Conservation (phyloP, 108 stramenopile genomes). For the Stephanodiscus minutulus region DNA sequence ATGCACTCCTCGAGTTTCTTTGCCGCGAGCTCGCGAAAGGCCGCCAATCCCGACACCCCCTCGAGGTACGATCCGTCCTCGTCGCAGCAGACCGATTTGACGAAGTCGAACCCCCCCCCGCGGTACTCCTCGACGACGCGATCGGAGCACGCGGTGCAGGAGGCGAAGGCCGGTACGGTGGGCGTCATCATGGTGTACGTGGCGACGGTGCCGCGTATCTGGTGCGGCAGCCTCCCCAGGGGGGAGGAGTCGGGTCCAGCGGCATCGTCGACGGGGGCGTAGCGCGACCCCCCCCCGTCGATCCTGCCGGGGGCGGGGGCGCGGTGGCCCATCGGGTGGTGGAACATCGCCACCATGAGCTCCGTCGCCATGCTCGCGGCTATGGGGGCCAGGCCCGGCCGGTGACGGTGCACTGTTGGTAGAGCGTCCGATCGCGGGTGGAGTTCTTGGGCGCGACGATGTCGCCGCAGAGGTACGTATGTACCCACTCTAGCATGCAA, state of each 20-base stretch:
- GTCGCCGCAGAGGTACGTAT: constrained; percentile 99
- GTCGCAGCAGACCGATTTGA: constrained; percentile 80
- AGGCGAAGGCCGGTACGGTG: constrained; percentile 84
- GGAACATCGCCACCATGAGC: constrained; percentile 90
- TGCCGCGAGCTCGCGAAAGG: constrained; percentile 56
- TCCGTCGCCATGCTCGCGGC: constrained; percentile 96
- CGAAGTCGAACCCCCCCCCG: constrained; percentile 74
- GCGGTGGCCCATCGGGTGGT: constrained; percentile 74
- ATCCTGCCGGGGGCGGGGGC: constrained; percentile 55
- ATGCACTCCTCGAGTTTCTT: constrained; percentile 48
- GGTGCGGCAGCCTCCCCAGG: constrained; percentile 87
- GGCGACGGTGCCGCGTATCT: constrained; percentile 92
- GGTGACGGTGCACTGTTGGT: constrained; percentile 99
- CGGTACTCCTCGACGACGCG: constrained; percentile 80
- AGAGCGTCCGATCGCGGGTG: constrained; percentile 93
- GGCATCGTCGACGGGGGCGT: constrained; percentile 58
- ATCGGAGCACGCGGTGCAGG: constrained; percentile 92
- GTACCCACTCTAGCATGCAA: no score
- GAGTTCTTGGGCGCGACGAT: constrained; percentile 97
- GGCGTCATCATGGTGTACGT: constrained; percentile 92
- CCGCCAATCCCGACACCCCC: constrained; percentile 69
- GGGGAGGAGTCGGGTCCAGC: constrained; percentile 44
- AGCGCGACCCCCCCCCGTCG: constrained; percentile 14
- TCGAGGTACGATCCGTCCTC: constrained; percentile 73
- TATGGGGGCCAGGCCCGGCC: constrained; percentile 97